Conservation (phyloP, 2,329 filamentous ascomycete species). For the Trichophaea hybrida region DNA sequence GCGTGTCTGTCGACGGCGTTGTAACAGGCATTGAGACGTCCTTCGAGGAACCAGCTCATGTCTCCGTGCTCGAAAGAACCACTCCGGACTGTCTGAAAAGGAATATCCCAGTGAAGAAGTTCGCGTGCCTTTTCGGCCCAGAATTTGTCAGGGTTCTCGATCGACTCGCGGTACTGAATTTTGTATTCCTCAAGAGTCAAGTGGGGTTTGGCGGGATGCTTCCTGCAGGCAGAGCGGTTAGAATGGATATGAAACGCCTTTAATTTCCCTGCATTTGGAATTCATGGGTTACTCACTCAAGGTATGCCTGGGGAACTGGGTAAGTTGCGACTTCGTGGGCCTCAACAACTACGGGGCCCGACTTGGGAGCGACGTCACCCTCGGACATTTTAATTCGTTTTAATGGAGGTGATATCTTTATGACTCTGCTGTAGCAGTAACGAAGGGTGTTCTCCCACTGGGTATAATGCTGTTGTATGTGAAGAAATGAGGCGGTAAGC, state of each 20-base stretch:
- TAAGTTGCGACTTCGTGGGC: slow-evolving; percentile 63
- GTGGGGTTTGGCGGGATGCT: slow-evolving; percentile 57
- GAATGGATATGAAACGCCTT: not conserved
- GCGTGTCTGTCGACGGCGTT: slow-evolving; percentile 96
- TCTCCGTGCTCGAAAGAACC: slow-evolving; percentile 69
- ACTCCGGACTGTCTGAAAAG: slow-evolving; percentile 77
- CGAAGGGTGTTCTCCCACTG: not conserved
- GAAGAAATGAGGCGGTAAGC: not conserved
- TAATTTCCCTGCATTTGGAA: not conserved
- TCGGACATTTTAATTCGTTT: slow-evolving; percentile 13
- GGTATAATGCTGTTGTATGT: not conserved
- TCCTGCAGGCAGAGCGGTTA: slow-evolving; percentile 13
- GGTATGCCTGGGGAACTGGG: slow-evolving; percentile 23
- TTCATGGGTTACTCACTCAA: slow-evolving; percentile 21
- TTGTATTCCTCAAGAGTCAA: slow-evolving; percentile 56
- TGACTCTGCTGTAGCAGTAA: not conserved
- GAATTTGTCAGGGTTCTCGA: slow-evolving; percentile 75
- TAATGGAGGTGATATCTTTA: not conserved
- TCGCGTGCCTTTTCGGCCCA: slow-evolving; percentile 79
- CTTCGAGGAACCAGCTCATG: slow-evolving; percentile 88
- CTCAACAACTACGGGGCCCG: slow-evolving; percentile 51
- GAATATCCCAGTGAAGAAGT: slow-evolving; percentile 73
- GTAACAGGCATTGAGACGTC: slow-evolving; percentile 85
- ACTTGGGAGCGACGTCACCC: slow-evolving; percentile 1
- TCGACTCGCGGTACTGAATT: slow-evolving; percentile 64